These are phyloP conservation scores for Claviceps sp. DNA, from an alignment of 2,329 filamentous ascomycete species.

Conservation along the genomic window DNA sequence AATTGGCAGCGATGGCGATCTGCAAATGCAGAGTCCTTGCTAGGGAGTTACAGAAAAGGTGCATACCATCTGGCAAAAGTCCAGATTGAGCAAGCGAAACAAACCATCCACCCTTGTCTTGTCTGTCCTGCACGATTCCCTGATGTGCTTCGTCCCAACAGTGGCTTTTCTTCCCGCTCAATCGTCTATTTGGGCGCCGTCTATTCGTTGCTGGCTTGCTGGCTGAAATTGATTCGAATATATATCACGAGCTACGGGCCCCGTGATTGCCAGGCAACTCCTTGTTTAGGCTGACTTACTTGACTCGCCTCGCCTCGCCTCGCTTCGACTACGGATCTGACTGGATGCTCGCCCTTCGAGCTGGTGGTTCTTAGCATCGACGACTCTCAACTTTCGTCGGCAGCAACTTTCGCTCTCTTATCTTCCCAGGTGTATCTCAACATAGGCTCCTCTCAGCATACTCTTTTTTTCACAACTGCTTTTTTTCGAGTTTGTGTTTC, in stretches of 20 bases:
- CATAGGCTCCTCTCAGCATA: too few species aligned
- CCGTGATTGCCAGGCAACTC: background rate
- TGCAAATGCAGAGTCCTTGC: background rate
- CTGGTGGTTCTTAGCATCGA: constrained; percentile 1
- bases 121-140: background rate
- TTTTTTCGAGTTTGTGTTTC: background rate
- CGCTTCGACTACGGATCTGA: background rate
- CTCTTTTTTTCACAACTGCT: background rate
- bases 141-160: background rate
- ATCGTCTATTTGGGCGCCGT: background rate
- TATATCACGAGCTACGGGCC: constrained; percentile 1
- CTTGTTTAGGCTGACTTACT: background rate
- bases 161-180: background rate
- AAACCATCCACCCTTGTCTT: background rate
- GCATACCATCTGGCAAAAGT: background rate
- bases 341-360: background rate
- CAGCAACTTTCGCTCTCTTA: background rate
- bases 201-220: background rate
- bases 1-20: background rate
- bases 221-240: constrained; percentile 1
- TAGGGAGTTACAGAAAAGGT: background rate
- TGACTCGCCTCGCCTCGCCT: background rate
- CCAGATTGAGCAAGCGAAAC: background rate
- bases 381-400: background rate
- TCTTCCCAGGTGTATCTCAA: background rate